These are phyloP conservation scores for Gentiana straminea DNA, from an alignment of 257 asterid genomes.

Conservation along the genomic window DNA sequence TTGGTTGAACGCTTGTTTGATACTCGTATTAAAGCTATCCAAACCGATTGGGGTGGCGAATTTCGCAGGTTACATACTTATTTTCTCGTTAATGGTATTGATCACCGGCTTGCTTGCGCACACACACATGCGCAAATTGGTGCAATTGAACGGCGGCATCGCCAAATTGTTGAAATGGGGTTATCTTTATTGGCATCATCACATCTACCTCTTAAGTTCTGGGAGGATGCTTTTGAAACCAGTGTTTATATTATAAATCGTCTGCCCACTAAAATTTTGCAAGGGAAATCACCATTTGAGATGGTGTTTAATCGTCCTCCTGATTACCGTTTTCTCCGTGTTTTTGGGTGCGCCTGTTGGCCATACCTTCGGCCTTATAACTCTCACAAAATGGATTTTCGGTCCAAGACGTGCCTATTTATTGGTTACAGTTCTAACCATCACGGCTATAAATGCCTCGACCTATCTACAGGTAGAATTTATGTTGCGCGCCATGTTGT, in stretches of 20 bases:
- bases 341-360: constrained; percentile 2
- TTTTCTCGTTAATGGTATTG: not conserved
- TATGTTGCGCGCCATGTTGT: constrained; percentile 3
- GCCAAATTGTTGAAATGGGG: too few relatives aligned
- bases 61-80: not conserved
- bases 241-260: too few relatives aligned
- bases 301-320: not conserved
- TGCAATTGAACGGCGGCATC: not conserved
- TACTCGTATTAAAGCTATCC: not conserved
- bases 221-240: too few relatives aligned
- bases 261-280: not conserved
- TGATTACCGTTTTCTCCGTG: not conserved
- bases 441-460: too few relatives aligned
- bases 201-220: too few relatives aligned
- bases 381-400: not conserved
- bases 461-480: not conserved
- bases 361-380: constrained; percentile 2
- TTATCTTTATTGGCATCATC: too few relatives aligned
- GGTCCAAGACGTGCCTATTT: not conserved
- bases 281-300: not conserved
- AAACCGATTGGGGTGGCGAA: not conserved
- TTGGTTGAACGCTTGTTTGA: not conserved
- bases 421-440: not conserved
- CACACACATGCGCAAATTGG: constrained; percentile 3
- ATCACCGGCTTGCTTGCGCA: constrained; percentile 1